A percentile compares a stretch with the other conserved stretches of the same genome.
These are phyloP conservation scores for Gaeumannomyces tritici DNA, from an alignment of 2,329 filamentous ascomycete species.

Conservation along the genomic window DNA sequence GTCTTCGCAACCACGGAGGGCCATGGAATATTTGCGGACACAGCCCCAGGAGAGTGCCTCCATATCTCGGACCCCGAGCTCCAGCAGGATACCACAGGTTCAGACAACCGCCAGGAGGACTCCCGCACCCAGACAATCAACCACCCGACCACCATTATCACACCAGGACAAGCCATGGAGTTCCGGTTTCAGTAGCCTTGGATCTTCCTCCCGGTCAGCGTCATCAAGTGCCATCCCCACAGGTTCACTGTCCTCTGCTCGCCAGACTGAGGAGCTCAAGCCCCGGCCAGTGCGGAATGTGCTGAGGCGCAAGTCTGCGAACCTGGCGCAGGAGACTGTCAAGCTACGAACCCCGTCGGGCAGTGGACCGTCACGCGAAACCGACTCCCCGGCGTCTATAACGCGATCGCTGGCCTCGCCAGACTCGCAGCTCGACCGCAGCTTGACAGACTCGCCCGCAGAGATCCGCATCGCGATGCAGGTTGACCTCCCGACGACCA, in stretches of 20 bases:
- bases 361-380: slow-evolving; percentile 23
- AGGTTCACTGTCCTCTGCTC: slow-evolving; percentile 21
- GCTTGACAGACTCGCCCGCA: slow-evolving; percentile 31
- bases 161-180: slow-evolving; percentile 34
- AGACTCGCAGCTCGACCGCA: slow-evolving; percentile 31
- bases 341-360: slow-evolving; percentile 23
- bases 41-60: slow-evolving; percentile 7
- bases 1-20: neutral
- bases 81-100: slow-evolving; percentile 29
- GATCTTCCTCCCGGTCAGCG: slow-evolving; percentile 18
- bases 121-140: slow-evolving; percentile 16
- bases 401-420: slow-evolving; percentile 25
- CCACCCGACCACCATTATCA: slow-evolving; percentile 24
- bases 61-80: slow-evolving; percentile 10
- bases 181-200: slow-evolving; percentile 18
- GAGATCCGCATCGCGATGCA: slow-evolving; percentile 31
- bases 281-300: slow-evolving; percentile 28
- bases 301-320: slow-evolving; percentile 40
- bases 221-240: slow-evolving; percentile 19
- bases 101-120: slow-evolving; percentile 20
- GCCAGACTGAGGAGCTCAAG: slow-evolving; percentile 20
- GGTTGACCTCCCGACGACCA: slow-evolving; percentile 27
- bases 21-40: slow-evolving; percentile 7
- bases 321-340: slow-evolving; percentile 27
- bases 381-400: slow-evolving; percentile 32